A percentile compares a stretch with the other conserved stretches of the same genome.
These are phyloP conservation scores for Mucor piriformis DNA, from an alignment of 371 early-diverging fungal species.

Conservation along the genomic window DNA sequence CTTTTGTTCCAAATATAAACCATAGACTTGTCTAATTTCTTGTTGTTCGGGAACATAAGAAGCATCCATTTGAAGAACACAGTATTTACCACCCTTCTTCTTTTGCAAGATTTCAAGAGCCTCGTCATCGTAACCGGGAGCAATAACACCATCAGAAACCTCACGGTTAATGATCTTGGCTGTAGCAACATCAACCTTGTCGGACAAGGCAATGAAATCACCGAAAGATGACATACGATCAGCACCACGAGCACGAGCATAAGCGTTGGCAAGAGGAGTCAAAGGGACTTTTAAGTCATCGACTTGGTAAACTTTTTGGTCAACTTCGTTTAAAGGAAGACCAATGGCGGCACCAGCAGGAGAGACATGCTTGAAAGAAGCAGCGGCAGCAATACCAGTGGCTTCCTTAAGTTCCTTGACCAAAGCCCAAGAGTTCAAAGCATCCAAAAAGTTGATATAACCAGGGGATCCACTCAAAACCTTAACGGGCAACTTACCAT, in stretches of 20 bases:
- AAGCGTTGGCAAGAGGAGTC: slow-evolving; percentile 79
- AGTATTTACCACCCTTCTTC: slow-evolving; percentile 98
- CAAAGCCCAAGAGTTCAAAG: slow-evolving; percentile 95
- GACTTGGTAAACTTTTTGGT: slow-evolving; percentile 90
- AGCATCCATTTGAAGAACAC: slow-evolving; percentile 91
- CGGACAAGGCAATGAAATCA: slow-evolving; percentile 95
- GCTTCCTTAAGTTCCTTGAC: slow-evolving; percentile 85
- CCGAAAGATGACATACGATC: slow-evolving; percentile 99
- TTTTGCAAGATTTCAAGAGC: slow-evolving; percentile 89
- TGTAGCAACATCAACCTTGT: slow-evolving; percentile 89
- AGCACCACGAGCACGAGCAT: slow-evolving; percentile 90
- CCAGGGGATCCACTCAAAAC: slow-evolving; percentile 94
- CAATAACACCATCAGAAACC: slow-evolving; percentile 96
- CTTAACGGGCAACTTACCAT: slow-evolving; percentile 86
- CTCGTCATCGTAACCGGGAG: slow-evolving; percentile 85
- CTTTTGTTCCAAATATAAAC: slow-evolving; percentile 87
- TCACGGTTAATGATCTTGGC: slow-evolving; percentile 94
- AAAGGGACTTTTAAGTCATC: slow-evolving; percentile 79
- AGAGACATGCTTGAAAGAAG: slow-evolving; percentile 98
- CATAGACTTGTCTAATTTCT: slow-evolving; percentile 95
- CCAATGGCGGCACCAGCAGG: slow-evolving; percentile 98
- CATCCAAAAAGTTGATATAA: slow-evolving; percentile 97
- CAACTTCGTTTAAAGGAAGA: slow-evolving; percentile 77
- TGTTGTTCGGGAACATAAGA: slow-evolving; percentile 79
- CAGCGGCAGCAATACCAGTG: slow-evolving; percentile 76